These are phyloP conservation scores for Lumnitzera racemosa DNA, from an alignment of 345 rosid species.

Conservation along the genomic window DNA sequence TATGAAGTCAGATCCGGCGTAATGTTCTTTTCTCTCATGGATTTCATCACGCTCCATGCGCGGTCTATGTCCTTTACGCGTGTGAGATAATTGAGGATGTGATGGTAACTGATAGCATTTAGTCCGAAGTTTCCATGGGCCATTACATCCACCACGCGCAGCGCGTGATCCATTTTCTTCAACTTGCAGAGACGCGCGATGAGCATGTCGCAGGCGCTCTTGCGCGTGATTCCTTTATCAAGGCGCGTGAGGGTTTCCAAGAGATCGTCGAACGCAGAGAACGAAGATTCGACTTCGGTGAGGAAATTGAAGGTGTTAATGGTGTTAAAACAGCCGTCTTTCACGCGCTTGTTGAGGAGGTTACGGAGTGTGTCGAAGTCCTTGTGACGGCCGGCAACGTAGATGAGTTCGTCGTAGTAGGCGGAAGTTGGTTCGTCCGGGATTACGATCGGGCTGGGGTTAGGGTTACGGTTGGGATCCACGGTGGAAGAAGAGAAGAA, in stretches of 20 bases:
- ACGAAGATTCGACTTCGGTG: constrained; percentile 29
- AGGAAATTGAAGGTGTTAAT: constrained; percentile 63
- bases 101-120: constrained; percentile 33
- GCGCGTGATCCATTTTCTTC: constrained; percentile 26
- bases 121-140: constrained; percentile 18
- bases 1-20: constrained; percentile 45
- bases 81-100: constrained; percentile 35
- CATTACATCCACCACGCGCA: constrained; percentile 35
- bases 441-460: constrained; percentile 10
- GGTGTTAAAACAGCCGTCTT: constrained; percentile 52
- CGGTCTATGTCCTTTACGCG: constrained; percentile 29
- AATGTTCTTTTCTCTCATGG: constrained; percentile 26
- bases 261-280: constrained; percentile 37
- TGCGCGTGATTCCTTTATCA: constrained; percentile 43
- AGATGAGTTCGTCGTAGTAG: constrained; percentile 48
- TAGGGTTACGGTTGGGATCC: neutral
- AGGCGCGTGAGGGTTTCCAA: constrained; percentile 33
- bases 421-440: constrained; percentile 36
- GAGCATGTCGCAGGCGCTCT: constrained; percentile 46
- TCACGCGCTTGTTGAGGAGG: constrained; percentile 53
- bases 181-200: constrained; percentile 57
- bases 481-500: too few relatives aligned
- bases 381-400: constrained; percentile 37
- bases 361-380: constrained; percentile 43
- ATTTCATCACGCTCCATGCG: constrained; percentile 36